Percentiles rank a stretch among this genome's conserved stretches.
phyloP scores from a whole-genome alignment of 441 rosid genomes.

The Erodium trifolium region DNA sequence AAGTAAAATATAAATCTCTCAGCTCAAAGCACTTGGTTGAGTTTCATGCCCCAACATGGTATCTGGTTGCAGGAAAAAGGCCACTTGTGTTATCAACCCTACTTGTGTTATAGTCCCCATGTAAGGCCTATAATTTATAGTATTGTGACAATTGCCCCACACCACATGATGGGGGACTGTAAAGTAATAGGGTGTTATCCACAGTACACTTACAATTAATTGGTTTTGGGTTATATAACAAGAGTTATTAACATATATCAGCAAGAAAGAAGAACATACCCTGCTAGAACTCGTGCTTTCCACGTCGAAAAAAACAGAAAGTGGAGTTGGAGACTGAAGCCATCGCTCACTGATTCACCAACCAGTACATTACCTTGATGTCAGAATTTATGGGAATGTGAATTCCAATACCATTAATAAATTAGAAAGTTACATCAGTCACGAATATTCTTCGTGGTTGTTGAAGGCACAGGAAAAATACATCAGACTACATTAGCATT shows the following conservation, averaged over 20 bases:
- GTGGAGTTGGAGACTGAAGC: constrained; percentile 58
- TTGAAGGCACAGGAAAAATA: constrained; percentile 1
- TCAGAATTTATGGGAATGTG: constrained; percentile 51
- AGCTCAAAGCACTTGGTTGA: background rate
- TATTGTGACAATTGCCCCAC: background rate
- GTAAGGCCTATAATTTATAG: constrained; percentile 3
- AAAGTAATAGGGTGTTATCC: background rate
- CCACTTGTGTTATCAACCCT: background rate
- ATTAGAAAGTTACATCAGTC: background rate
- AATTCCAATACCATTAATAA: constrained; percentile 31
- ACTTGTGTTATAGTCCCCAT: background rate
- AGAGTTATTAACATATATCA: background rate
- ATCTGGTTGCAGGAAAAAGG: background rate
- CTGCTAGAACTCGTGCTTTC: constrained; percentile 78
- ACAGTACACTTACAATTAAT: background rate
- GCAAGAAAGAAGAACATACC: constrained; percentile 34
- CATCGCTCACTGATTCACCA: constrained; percentile 92
- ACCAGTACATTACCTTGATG: constrained; percentile 62
- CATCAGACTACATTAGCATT: background rate
- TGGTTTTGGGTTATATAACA: background rate
- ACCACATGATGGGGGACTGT: background rate
- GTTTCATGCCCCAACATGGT: background rate
- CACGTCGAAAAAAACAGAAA: constrained; percentile 53
- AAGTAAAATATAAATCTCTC: background rate
- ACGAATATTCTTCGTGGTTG: background rate